phyloP scores from a whole-genome alignment of 2,329 filamentous ascomycete species.

The Hypomyces perniciosus region DNA sequence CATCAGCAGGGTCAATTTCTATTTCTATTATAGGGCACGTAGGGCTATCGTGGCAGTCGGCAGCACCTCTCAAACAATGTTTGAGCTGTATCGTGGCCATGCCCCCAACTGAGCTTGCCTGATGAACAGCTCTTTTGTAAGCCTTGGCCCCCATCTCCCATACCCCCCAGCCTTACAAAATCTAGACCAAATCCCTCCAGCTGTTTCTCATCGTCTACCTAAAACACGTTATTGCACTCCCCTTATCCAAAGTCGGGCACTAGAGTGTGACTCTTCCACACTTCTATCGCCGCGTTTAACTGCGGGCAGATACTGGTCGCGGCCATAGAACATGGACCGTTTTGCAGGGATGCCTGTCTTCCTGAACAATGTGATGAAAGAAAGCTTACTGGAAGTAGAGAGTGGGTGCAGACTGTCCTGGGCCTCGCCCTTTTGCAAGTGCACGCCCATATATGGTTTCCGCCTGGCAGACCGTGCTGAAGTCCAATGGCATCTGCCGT shows the following conservation, averaged over 20 bases:
- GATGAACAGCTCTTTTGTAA: conserved; percentile 15
- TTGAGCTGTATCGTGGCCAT: no score
- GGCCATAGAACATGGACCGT: conserved; percentile 49
- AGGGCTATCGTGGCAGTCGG: neutral
- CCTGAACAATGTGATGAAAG: conserved; percentile 39
- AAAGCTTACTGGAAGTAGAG: conserved; percentile 35
- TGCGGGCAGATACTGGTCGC: conserved; percentile 33
- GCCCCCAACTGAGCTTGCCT: no score
- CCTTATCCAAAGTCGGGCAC: conserved; percentile 33
- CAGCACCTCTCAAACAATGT: neutral
- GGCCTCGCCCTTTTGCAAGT: conserved; percentile 43
- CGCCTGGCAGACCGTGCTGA: conserved; percentile 38
- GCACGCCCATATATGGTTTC: conserved; percentile 38
- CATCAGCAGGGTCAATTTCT: no score
- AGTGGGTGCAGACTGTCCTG: conserved; percentile 34
- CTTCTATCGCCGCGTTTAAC: conserved; percentile 29
- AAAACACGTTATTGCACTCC: conserved; percentile 13
- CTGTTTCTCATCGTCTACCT: conserved; percentile 16
- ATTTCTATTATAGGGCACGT: no score
- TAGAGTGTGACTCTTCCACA: conserved; percentile 35
- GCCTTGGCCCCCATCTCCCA: conserved; percentile 32
- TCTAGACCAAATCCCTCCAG: conserved; percentile 30
- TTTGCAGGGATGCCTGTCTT: conserved; percentile 33
- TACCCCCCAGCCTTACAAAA: conserved; percentile 27
- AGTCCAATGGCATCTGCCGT: conserved; percentile 41